A percentile compares a stretch with the other conserved stretches of the same genome.
phyloP scores from a whole-genome alignment of 2,329 filamentous ascomycete species.

The Sodiomyces alkalinus region DNA sequence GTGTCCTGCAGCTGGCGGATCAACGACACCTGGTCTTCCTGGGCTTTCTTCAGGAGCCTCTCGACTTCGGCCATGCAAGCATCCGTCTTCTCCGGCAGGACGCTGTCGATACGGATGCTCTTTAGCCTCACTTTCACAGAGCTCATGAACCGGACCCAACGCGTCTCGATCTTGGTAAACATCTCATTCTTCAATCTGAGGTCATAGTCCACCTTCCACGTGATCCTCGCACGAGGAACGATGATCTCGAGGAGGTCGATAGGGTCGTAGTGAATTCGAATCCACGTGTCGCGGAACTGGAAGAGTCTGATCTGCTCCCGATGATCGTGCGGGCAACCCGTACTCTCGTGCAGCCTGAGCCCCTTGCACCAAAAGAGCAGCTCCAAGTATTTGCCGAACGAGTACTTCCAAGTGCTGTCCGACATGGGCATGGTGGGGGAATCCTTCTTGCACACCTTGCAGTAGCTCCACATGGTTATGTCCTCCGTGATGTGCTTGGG shows the following conservation, averaged over 20 bases:
- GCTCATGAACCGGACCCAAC: slow-evolving; percentile 72
- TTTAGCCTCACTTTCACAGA: slow-evolving; percentile 75
- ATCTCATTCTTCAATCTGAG: slow-evolving; percentile 85
- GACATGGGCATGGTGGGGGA: slow-evolving; percentile 87
- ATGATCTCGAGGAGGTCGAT: slow-evolving; percentile 91
- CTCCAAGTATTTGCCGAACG: slow-evolving; percentile 96
- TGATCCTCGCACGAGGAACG: slow-evolving; percentile 76
- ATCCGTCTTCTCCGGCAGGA: slow-evolving; percentile 74
- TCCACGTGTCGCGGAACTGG: slow-evolving; percentile 67
- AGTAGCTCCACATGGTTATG: slow-evolving; percentile 96
- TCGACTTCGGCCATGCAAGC: slow-evolving; percentile 74
- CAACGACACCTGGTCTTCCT: slow-evolving; percentile 66
- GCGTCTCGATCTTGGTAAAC: slow-evolving; percentile 64
- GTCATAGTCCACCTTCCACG: slow-evolving; percentile 96
- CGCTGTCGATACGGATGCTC: slow-evolving; percentile 81
- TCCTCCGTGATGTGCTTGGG: slow-evolving; percentile 35
- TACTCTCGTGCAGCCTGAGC: slow-evolving; percentile 54
- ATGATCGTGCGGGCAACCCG: slow-evolving; percentile 75
- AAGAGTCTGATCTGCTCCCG: slow-evolving; percentile 89
- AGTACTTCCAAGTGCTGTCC: slow-evolving; percentile 91
- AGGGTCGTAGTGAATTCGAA: slow-evolving; percentile 83
- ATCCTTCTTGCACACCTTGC: slow-evolving; percentile 81
- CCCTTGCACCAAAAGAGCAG: slow-evolving; percentile 89
- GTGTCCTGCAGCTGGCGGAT: slow-evolving; percentile 70
- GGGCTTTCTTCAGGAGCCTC: slow-evolving; percentile 57